phyloP scores from a whole-genome alignment of 2,329 filamentous ascomycete species.

The Chaetomium sp. region DNA sequence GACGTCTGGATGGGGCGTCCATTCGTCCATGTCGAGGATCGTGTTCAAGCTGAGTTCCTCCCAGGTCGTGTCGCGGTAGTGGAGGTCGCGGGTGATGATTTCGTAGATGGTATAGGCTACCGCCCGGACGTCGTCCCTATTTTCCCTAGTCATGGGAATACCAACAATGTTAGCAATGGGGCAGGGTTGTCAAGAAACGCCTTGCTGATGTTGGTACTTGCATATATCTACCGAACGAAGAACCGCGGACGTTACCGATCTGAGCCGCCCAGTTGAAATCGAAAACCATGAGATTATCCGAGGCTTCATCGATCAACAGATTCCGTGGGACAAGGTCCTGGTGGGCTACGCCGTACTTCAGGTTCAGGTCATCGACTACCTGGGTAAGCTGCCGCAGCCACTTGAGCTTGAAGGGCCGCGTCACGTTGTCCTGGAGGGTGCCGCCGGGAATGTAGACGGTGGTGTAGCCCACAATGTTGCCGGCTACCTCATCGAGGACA shows the following conservation, averaged over 20 bases:
- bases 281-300: conserved; percentile 28
- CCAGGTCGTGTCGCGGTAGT: not conserved
- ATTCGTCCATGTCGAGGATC: not conserved
- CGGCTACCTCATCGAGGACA: too few relatives aligned
- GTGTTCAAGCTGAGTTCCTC: not conserved
- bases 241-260: not conserved
- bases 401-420: conserved; percentile 28
- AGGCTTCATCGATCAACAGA: conserved; percentile 30
- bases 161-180: not conserved
- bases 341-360: conserved; percentile 32
- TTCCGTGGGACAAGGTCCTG: conserved; percentile 35
- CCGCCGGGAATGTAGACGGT: not conserved
- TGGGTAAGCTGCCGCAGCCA: conserved; percentile 33
- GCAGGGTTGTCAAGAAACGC: too few relatives aligned
- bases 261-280: not conserved
- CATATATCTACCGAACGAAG: not conserved
- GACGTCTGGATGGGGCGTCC: not conserved
- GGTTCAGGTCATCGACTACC: conserved; percentile 34
- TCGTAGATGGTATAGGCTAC: not conserved
- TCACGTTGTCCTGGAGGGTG: not conserved
- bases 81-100: conserved; percentile 2
- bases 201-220: not conserved
- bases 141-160: not conserved
- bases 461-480: too few relatives aligned
- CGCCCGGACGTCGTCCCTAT: not conserved